These are phyloP conservation scores for Cyberlindnera mississippiensis DNA, from an alignment of 805 yeast species.

Conservation along the genomic window DNA sequence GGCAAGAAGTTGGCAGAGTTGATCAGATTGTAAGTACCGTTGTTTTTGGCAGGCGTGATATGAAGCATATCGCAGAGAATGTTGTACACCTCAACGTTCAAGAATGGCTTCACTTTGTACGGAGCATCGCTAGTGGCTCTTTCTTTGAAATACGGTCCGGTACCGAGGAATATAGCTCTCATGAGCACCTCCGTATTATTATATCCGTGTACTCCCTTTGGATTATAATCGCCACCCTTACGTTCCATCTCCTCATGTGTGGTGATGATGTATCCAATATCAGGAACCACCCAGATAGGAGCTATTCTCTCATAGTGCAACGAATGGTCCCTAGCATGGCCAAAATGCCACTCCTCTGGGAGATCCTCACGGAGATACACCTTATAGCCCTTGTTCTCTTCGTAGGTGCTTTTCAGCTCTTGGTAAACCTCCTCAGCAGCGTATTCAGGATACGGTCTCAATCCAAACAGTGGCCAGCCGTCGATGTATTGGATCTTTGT, in stretches of 20 bases:
- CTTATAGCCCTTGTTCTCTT: slow-evolving; percentile 33
- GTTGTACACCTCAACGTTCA: slow-evolving; percentile 69
- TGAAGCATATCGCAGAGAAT: slow-evolving; percentile 64
- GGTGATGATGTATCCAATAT: slow-evolving; percentile 72
- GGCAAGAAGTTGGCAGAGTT: slow-evolving; percentile 31
- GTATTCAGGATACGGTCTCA: slow-evolving; percentile 49
- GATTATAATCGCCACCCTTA: slow-evolving; percentile 20
- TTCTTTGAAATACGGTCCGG: slow-evolving; percentile 70
- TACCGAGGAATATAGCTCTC: slow-evolving; percentile 77
- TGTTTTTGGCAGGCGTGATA: slow-evolving; percentile 50
- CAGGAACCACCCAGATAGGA: slow-evolving; percentile 82
- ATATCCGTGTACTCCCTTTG: slow-evolving; percentile 79
- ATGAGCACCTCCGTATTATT: slow-evolving; percentile 71
- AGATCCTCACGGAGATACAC: slow-evolving; percentile 55
- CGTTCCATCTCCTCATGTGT: slow-evolving; percentile 52
- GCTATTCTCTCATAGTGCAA: slow-evolving; percentile 62
- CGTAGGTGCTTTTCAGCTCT: slow-evolving; percentile 36
- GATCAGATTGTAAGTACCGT: slow-evolving; percentile 44
- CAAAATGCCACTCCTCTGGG: slow-evolving; percentile 33
- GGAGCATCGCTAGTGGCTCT: slow-evolving; percentile 7
- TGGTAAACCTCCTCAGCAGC: slow-evolving; percentile 43
- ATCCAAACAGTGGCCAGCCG: slow-evolving; percentile 85
- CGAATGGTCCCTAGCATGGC: slow-evolving; percentile 21
- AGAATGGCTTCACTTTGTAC: slow-evolving; percentile 53
- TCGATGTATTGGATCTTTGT: slow-evolving; percentile 55